Evolutionary conservation across 352 stramenopile species (phyloP).

Genomic region (Bremia lactucae): DNA sequence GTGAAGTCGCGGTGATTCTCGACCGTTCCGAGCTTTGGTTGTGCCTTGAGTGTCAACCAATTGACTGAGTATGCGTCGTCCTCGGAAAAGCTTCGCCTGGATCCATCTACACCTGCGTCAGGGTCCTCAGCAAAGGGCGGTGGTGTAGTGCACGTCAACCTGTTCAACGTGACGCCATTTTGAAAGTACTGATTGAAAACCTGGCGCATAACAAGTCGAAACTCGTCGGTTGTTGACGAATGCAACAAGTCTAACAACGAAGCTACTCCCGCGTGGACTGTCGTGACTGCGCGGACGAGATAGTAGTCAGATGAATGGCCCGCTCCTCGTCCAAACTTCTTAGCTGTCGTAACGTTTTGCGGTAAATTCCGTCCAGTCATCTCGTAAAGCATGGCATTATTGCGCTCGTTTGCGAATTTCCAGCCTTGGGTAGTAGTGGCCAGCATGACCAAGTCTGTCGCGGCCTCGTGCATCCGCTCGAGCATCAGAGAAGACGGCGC

Average conservation of each 20-base stretch:
- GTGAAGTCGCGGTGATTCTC: slow-evolving; percentile 54
- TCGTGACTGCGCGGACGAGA: slow-evolving; percentile 51
- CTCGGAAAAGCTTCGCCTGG: slow-evolving; percentile 30
- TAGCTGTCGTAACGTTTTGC: slow-evolving; percentile 24
- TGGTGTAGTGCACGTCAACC: slow-evolving; percentile 47
- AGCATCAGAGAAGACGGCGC: slow-evolving; percentile 53
- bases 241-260: slow-evolving; percentile 37
- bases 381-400: slow-evolving; percentile 49
- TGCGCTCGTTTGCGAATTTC: slow-evolving; percentile 40
- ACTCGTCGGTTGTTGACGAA: slow-evolving; percentile 32
- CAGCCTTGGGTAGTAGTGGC: slow-evolving; percentile 33
- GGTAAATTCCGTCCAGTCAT: slow-evolving; percentile 42
- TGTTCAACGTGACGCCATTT: slow-evolving; percentile 42
- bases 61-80: slow-evolving; percentile 63
- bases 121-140: slow-evolving; percentile 31
- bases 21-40: slow-evolving; percentile 21
- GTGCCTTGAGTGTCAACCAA: slow-evolving; percentile 45
- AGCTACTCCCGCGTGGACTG: slow-evolving; percentile 33
- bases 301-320: slow-evolving; percentile 52
- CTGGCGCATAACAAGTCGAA: slow-evolving; percentile 43
- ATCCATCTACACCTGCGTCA: slow-evolving; percentile 15
- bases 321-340: slow-evolving; percentile 36
- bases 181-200: slow-evolving; percentile 48
- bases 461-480: slow-evolving; percentile 46
- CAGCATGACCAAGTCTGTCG: slow-evolving; percentile 41